A percentile compares a stretch with the other conserved stretches of the same genome.
These are phyloP conservation scores for Cubamyces sp. DNA, from an alignment of 768 basidiomycete species.

Conservation along the genomic window DNA sequence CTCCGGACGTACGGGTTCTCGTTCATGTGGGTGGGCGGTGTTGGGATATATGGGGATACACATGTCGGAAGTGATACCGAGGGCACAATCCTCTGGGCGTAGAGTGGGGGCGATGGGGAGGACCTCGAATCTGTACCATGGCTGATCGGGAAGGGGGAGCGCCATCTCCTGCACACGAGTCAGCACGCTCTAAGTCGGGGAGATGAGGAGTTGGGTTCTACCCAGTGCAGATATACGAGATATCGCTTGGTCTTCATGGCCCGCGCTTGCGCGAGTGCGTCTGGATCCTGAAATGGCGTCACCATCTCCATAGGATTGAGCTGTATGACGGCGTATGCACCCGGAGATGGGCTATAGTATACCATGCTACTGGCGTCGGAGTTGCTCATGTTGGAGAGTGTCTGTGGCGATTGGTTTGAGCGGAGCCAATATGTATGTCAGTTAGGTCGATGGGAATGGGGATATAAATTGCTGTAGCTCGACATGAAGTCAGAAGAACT, in stretches of 20 bases:
- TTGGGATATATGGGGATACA: conserved; percentile 4
- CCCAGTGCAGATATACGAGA: not conserved
- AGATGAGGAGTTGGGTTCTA: not conserved
- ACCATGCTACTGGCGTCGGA: too few relatives aligned
- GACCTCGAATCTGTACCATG: not conserved
- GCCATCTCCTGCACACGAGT: not conserved
- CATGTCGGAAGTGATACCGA: not conserved
- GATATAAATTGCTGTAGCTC: too few relatives aligned
- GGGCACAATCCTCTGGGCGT: not conserved
- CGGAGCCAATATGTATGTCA: too few relatives aligned
- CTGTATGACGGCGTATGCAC: not conserved
- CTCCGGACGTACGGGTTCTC: not conserved
- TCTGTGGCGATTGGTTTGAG: too few relatives aligned
- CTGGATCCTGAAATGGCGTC: not conserved
- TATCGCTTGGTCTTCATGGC: not conserved
- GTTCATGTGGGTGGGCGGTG: not conserved
- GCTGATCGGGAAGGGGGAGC: not conserved
- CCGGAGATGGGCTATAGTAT: not conserved
- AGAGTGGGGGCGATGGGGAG: not conserved
- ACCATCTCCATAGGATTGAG: conserved; percentile 16
- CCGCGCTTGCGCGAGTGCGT: not conserved
- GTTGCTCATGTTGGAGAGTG: too few relatives aligned
- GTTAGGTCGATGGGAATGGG: too few relatives aligned
- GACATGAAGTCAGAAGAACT: too few relatives aligned
- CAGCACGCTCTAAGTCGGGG: not conserved